phyloP scores from a whole-genome alignment of 2,329 filamentous ascomycete species.

The Botrytis galanthina region DNA sequence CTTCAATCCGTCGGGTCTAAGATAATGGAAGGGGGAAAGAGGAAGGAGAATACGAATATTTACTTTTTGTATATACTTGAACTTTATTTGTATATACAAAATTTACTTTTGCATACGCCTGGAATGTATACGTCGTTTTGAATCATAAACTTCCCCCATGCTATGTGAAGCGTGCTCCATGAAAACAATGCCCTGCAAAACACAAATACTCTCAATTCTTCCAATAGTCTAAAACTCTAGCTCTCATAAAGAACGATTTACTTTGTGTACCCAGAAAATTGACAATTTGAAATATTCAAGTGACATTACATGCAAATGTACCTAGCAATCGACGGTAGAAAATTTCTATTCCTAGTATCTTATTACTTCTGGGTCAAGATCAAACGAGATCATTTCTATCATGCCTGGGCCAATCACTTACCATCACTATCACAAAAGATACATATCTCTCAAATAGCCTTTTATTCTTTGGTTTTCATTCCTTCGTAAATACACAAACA shows the following conservation, averaged over 20 bases:
- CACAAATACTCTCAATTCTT: neutral
- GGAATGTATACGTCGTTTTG: neutral
- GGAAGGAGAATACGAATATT: neutral
- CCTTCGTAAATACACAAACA: neutral
- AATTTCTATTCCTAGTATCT: neutral
- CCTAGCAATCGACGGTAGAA: neutral
- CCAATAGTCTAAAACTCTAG: fast-evolving
- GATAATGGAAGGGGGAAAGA: neutral
- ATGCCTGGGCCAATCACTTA: neutral
- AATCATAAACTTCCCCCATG: neutral
- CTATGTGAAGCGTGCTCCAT: neutral
- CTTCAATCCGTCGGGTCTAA: neutral
- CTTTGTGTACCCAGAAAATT: neutral
- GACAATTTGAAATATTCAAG: neutral
- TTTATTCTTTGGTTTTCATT: neutral
- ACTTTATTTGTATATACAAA: neutral
- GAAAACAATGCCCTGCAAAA: neutral
- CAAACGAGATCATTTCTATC: neutral
- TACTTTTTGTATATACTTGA: neutral
- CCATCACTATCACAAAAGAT: neutral
- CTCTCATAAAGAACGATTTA: neutral
- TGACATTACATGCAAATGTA: neutral
- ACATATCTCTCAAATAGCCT: neutral
- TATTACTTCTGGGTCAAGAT: neutral
- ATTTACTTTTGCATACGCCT: no score